Conservation (phyloP, 2,329 filamentous ascomycete genomes). For the Penicillium sp. region DNA sequence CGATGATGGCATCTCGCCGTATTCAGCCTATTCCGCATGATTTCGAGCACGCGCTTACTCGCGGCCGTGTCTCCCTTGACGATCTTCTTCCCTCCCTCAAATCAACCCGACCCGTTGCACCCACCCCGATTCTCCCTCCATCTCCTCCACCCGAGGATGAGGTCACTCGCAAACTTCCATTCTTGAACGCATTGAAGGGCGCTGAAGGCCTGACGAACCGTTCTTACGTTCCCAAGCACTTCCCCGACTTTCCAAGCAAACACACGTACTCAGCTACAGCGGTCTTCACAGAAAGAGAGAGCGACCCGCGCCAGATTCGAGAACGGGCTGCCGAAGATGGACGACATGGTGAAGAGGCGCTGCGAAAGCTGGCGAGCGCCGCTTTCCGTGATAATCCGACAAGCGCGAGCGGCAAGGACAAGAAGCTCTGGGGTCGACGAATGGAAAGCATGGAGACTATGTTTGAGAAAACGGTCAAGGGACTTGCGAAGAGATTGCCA, state of each 20-base stretch:
- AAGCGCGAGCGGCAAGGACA: constrained; percentile 42
- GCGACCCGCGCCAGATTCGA: constrained; percentile 58
- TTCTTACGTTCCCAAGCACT: constrained; percentile 58
- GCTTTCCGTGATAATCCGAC: constrained; percentile 42
- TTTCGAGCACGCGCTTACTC: constrained; percentile 50
- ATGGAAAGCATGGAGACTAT: constrained; percentile 47
- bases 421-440: constrained; percentile 39
- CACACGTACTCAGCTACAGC: constrained; percentile 63
- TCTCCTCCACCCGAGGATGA: constrained; percentile 43
- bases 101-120: constrained; percentile 20
- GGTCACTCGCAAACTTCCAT: constrained; percentile 34
- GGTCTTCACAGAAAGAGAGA: constrained; percentile 58
- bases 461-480: constrained; percentile 57
- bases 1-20: constrained; percentile 58
- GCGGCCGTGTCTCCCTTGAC: constrained; percentile 28
- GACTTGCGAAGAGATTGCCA: constrained; percentile 44
- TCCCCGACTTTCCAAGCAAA: constrained; percentile 61
- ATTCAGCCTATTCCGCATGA: constrained; percentile 57
- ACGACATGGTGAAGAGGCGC: constrained; percentile 62
- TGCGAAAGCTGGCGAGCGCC: constrained; percentile 59
- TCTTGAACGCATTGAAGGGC: constrained; percentile 54
- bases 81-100: constrained; percentile 37
- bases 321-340: constrained; percentile 66
- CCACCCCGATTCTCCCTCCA: constrained; percentile 33
- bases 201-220: constrained; percentile 47